Evolutionary conservation across 2,329 filamentous ascomycete genomes (phyloP).

Genomic region (Alternaria panax): DNA sequence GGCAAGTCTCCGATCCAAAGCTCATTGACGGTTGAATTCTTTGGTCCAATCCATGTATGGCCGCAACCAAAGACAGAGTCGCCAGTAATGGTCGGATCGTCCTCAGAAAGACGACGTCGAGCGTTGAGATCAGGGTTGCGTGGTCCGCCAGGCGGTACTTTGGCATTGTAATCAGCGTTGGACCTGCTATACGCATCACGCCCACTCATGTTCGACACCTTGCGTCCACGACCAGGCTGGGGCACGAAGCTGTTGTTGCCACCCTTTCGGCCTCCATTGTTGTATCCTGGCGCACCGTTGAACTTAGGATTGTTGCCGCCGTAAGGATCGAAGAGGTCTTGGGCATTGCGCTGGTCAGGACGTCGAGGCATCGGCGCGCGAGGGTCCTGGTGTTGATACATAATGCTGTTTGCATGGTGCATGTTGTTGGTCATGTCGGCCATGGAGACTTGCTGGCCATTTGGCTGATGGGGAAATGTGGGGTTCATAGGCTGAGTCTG

Average conservation of each 20-base stretch:
- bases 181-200: slow-evolving; percentile 21
- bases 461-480: slow-evolving; percentile 21
- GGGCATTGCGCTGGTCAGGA: slow-evolving; percentile 22
- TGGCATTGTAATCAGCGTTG: slow-evolving; percentile 15
- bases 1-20: slow-evolving; percentile 39
- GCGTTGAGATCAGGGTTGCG: slow-evolving; percentile 4
- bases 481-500: slow-evolving; percentile 21
- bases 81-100: slow-evolving; percentile 27
- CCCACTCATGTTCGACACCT: slow-evolving; percentile 24
- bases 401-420: slow-evolving; percentile 20
- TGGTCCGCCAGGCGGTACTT: not conserved
- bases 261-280: slow-evolving; percentile 22
- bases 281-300: slow-evolving; percentile 14
- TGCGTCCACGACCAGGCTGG: slow-evolving; percentile 26
- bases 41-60: slow-evolving; percentile 41
- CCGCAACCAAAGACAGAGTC: slow-evolving; percentile 34
- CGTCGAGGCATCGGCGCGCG: slow-evolving; percentile 11
- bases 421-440: slow-evolving; percentile 41
- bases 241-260: slow-evolving; percentile 21
- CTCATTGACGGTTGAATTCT: slow-evolving; percentile 35
- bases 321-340: slow-evolving; percentile 15
- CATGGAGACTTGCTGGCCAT: slow-evolving; percentile 24
- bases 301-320: slow-evolving; percentile 26
- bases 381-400: slow-evolving; percentile 17
- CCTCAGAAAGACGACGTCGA: slow-evolving; percentile 10